Evolutionary conservation across 2,329 filamentous ascomycete genomes (phyloP).

Genomic region (Pleomassaria siparia): DNA sequence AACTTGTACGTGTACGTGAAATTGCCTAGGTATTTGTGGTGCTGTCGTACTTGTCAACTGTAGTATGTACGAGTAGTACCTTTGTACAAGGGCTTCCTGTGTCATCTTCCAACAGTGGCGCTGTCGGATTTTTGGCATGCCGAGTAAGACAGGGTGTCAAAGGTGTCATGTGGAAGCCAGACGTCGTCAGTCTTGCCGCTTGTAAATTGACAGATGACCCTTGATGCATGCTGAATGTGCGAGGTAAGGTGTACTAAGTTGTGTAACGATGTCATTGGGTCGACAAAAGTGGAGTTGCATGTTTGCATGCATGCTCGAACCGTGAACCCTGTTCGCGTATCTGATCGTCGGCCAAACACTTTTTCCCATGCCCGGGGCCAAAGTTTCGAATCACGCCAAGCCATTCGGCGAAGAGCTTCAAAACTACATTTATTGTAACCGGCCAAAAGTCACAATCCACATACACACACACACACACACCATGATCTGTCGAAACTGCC

Average conservation of each 20-base stretch:
- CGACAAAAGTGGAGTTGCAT: not conserved
- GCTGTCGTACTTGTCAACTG: too few species aligned
- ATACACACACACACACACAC: conserved; percentile 14
- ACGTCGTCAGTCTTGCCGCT: not conserved
- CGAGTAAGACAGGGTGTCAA: not conserved
- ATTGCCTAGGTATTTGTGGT: not conserved
- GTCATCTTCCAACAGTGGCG: not conserved
- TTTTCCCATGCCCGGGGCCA: too few species aligned
- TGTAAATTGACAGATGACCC: not conserved
- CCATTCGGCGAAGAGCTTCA: too few species aligned
- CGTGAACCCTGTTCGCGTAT: not conserved
- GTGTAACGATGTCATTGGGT: too few species aligned
- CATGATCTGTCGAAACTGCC: conserved; percentile 46
- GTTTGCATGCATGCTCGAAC: not conserved
- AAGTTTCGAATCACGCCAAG: too few species aligned
- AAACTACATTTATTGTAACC: too few species aligned
- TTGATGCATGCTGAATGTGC: not conserved
- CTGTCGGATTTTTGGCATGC: not conserved
- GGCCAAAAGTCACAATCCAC: not conserved
- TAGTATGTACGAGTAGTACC: too few species aligned
- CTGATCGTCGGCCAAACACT: conserved; percentile 6
- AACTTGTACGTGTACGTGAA: not conserved
- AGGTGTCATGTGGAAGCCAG: conserved; percentile 2
- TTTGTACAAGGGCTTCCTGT: too few species aligned
- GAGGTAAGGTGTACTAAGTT: not conserved